These are phyloP conservation scores for Fusarium chlamydosporum DNA, from an alignment of 2,329 filamentous ascomycete species.

Conservation along the genomic window DNA sequence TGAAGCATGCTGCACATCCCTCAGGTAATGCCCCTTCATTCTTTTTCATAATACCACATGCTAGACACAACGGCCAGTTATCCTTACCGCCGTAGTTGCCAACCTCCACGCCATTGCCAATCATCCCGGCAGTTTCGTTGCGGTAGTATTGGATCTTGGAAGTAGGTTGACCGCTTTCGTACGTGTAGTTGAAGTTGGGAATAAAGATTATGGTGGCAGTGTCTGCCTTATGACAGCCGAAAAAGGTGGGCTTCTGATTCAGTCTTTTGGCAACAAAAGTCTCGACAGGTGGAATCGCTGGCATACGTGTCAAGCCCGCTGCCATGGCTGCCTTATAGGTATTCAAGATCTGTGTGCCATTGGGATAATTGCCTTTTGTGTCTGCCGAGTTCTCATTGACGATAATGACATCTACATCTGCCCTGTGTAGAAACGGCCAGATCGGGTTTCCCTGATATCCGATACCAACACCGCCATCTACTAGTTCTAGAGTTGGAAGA, in stretches of 20 bases:
- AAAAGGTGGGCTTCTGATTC: slow-evolving; percentile 14
- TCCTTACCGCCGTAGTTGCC: slow-evolving; percentile 20
- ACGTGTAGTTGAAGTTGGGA: slow-evolving; percentile 24
- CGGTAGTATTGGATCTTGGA: slow-evolving; percentile 14
- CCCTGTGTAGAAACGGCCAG: slow-evolving; percentile 16
- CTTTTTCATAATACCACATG: slow-evolving; percentile 22
- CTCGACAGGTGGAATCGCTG: slow-evolving; percentile 2
- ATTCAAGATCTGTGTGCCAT: slow-evolving; percentile 14
- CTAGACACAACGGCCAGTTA: slow-evolving; percentile 14
- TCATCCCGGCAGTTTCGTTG: slow-evolving; percentile 13
- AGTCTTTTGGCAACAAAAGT: slow-evolving; percentile 16
- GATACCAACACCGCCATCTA: slow-evolving; percentile 13
- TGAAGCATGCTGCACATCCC: slow-evolving; percentile 1
- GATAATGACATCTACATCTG: slow-evolving; percentile 12
- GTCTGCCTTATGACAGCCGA: slow-evolving; percentile 1
- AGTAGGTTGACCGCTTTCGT: slow-evolving; percentile 7
- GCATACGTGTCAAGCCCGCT: slow-evolving; percentile 1
- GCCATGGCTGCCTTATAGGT: slow-evolving; percentile 18
- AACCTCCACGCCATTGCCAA: slow-evolving; percentile 11
- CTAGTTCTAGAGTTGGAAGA: slow-evolving; percentile 9
- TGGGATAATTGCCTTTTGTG: neutral
- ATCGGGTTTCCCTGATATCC: slow-evolving; percentile 13
- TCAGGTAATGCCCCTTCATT: neutral
- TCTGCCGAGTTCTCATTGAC: slow-evolving; percentile 25
- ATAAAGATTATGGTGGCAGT: slow-evolving; percentile 16